A percentile compares a stretch with the other conserved stretches of the same genome.
Evolutionary conservation across 2,329 filamentous ascomycete genomes (phyloP).

Genomic region (Sporothrix sp.): DNA sequence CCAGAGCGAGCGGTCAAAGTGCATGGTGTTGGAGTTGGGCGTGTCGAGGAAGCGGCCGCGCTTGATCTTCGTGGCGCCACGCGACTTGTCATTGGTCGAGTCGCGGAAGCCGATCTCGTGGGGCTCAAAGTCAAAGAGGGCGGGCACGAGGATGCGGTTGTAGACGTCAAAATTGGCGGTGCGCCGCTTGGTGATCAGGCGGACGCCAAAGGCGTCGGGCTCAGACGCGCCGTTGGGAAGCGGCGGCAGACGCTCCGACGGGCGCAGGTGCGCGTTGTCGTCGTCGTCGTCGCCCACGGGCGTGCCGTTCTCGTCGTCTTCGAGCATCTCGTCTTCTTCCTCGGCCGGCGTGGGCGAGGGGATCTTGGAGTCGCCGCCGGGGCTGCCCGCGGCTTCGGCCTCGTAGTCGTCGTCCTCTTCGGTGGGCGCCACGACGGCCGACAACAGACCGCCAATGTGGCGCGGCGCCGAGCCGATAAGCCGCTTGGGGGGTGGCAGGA

Average conservation of each 20-base stretch:
- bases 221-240: slow-evolving; percentile 34
- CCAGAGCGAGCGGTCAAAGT: slow-evolving; percentile 44
- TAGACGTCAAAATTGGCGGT: slow-evolving; percentile 31
- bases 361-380: slow-evolving; percentile 8
- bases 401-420: slow-evolving; percentile 22
- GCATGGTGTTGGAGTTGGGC: slow-evolving; percentile 44
- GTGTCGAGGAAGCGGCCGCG: slow-evolving; percentile 44
- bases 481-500: slow-evolving; percentile 41
- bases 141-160: slow-evolving; percentile 46
- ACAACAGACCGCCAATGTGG: slow-evolving; percentile 32
- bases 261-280: slow-evolving; percentile 17
- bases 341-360: slow-evolving; percentile 10
- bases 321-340: slow-evolving; percentile 12
- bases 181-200: slow-evolving; percentile 33
- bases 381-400: slow-evolving; percentile 4
- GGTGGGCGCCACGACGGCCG: slow-evolving; percentile 22
- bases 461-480: slow-evolving; percentile 27
- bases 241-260: slow-evolving; percentile 16
- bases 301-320: slow-evolving; percentile 11
- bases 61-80: slow-evolving; percentile 42
- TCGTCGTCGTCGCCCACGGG: slow-evolving; percentile 16
- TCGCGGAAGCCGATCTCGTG: slow-evolving; percentile 52
- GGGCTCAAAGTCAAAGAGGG: slow-evolving; percentile 38
- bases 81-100: slow-evolving; percentile 45
- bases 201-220: slow-evolving; percentile 43